Evolutionary conservation across 2,329 filamentous ascomycete species (phyloP), one percentile per base, ranked within the genome.

Genomic region (Diaporthe vaccinii): DNA sequence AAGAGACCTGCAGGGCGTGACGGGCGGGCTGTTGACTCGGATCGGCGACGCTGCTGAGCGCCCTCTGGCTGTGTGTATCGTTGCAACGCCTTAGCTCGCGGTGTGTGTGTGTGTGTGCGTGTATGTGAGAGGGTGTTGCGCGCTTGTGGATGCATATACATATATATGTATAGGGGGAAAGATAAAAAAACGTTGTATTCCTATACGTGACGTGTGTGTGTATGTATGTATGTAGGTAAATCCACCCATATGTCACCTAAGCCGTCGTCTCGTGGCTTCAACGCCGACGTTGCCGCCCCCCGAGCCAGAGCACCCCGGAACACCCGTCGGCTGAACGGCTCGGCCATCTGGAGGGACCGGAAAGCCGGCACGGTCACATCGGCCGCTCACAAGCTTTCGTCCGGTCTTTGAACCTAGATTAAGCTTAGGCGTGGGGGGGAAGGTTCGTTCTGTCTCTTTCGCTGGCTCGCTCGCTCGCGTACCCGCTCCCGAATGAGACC

Each of bases 401-500:
- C 65, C 65, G 65, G 46, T 68, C 65, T 53, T 10, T 53, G 46
- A 68, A 31, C 46, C 65, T 28, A 68, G 28, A 15, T 68, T 68
- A 68, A 68, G 46, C 46, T 68, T 46, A 65, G 15, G 59, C n/a
- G 44, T 25, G 65, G 44, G 22, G 44, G 44, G 44, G 44, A 17
- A 44, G 10, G 41, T 49, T 65, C 25, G 25, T 67, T 67, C 44
- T 22, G 61, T 67, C 28, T 51, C 44, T 4, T 4, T 0, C 15
- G 39, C 15, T 31, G 15, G 59, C n/a, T 10, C 15, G n/a, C n/a
- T 31, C 25, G 59, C 15, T 46, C 44, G 62, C 62, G 31, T 14
- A 36, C 62, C 62, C 62, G 62, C 62, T 68, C 62, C 62, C 44
- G 62, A 53, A 68, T 68, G 62, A 51, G 62, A 68, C 62, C 31